Evolutionary conservation across 1,284 basidiomycete genomes (phyloP).

Genomic region (Ceratorhiza oryzae-sativae): DNA sequence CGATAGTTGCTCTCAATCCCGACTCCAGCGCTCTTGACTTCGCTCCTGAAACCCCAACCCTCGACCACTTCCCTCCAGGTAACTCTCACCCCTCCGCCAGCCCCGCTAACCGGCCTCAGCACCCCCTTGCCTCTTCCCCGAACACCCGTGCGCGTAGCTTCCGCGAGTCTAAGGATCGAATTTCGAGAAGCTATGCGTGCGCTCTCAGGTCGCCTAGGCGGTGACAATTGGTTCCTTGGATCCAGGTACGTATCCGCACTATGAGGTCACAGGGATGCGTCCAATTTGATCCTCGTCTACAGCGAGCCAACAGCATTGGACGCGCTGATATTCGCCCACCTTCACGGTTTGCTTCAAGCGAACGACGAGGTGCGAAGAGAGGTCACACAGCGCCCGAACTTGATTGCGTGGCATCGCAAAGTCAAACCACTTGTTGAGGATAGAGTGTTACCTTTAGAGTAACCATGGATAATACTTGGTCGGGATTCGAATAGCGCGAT

Average conservation of each 20-base stretch:
- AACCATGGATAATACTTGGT: background rate
- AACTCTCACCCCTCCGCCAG: slow-evolving; percentile 66
- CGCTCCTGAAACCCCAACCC: slow-evolving; percentile 45
- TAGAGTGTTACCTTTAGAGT: slow-evolving; percentile 42
- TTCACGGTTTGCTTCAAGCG: slow-evolving; percentile 67
- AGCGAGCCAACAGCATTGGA: slow-evolving; percentile 78
- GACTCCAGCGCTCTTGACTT: slow-evolving; percentile 52
- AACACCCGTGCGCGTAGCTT: slow-evolving; percentile 43
- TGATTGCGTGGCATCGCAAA: slow-evolving; percentile 75
- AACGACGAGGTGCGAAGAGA: slow-evolving; percentile 61
- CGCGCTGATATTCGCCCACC: slow-evolving; percentile 78
- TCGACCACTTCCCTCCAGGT: slow-evolving; percentile 53
- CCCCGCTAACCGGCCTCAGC: slow-evolving; percentile 70
- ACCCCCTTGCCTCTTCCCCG: slow-evolving; percentile 68
- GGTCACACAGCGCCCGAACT: slow-evolving; percentile 71
- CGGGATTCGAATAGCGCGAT: background rate
- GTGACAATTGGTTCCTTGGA: slow-evolving; percentile 78
- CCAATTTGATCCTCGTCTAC: background rate
- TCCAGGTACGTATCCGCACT: slow-evolving; percentile 62
- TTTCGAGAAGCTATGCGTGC: slow-evolving; percentile 75
- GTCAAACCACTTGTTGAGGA: slow-evolving; percentile 65
- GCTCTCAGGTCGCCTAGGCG: slow-evolving; percentile 73
- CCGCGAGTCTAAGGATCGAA: slow-evolving; percentile 44
- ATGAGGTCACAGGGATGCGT: slow-evolving; percentile 16
- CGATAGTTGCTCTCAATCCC: slow-evolving; percentile 60